Evolutionary conservation across 441 rosid genomes (phyloP).

Genomic region (Bocquillonia castaneifolia): DNA sequence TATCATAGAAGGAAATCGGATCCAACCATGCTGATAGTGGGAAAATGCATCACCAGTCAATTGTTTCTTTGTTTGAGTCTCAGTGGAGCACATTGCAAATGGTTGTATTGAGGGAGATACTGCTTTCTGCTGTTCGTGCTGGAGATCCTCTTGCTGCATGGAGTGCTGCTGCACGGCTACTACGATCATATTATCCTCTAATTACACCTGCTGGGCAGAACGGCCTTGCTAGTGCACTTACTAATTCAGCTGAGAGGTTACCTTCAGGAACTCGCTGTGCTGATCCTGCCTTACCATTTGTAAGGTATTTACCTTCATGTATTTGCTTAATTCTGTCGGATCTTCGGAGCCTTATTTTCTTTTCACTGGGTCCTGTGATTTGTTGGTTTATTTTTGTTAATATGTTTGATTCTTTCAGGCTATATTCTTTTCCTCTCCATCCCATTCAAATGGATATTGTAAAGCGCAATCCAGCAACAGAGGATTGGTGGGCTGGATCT

Average conservation of each 20-base stretch:
- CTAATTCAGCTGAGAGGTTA: slow-evolving; percentile 82
- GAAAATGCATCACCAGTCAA: slow-evolving; percentile 72
- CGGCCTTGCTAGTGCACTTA: slow-evolving; percentile 87
- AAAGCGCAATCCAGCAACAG: slow-evolving; percentile 77
- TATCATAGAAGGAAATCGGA: slow-evolving; percentile 47
- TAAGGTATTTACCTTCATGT: slow-evolving; percentile 48
- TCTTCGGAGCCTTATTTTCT: slow-evolving; percentile 4
- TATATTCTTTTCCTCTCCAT: slow-evolving; percentile 80
- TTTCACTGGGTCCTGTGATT: background rate
- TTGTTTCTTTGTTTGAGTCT: slow-evolving; percentile 83
- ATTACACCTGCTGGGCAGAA: slow-evolving; percentile 96
- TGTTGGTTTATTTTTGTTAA: slow-evolving; percentile 10
- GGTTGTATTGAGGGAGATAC: slow-evolving; percentile 97
- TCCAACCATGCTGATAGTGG: slow-evolving; percentile 56
- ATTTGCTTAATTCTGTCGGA: background rate
- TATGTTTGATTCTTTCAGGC: slow-evolving; percentile 36
- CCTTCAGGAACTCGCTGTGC: slow-evolving; percentile 95
- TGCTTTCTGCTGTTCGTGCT: slow-evolving; percentile 93
- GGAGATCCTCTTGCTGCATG: slow-evolving; percentile 97
- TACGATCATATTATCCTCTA: slow-evolving; percentile 89
- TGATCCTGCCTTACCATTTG: slow-evolving; percentile 93
- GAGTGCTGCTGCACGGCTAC: slow-evolving; percentile 96
- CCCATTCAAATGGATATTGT: slow-evolving; percentile 76
- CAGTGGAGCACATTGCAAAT: slow-evolving; percentile 99
- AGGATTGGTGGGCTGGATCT: slow-evolving; percentile 97